A percentile compares a stretch with the other conserved stretches of the same genome.
Conservation (phyloP, 306 rosid species). For the Parietaria judaica region DNA sequence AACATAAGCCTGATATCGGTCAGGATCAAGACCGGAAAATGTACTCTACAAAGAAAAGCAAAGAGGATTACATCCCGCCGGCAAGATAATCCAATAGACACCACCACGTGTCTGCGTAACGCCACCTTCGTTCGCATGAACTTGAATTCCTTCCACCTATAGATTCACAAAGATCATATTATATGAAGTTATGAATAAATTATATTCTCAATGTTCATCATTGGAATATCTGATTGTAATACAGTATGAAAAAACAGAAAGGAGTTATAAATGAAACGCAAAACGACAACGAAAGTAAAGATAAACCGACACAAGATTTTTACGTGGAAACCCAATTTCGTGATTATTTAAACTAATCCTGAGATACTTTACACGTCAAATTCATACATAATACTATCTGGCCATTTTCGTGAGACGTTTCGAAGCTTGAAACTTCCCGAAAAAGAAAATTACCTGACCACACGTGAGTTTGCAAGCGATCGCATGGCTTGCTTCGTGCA, state of each 20-base stretch:
- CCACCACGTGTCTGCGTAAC: conserved; percentile 90
- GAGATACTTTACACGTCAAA: no score
- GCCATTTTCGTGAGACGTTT: no score
- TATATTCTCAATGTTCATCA: conserved; percentile 7
- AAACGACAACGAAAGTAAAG: background rate
- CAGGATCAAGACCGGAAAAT: background rate
- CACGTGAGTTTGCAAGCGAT: conserved; percentile 92
- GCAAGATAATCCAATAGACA: conserved; percentile 81
- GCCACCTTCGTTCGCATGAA: conserved; percentile 90
- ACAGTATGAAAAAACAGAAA: background rate
- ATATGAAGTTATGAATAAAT: no score
- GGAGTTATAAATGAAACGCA: background rate
- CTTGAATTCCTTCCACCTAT: conserved; percentile 91
- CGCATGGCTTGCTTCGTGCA: conserved; percentile 94
- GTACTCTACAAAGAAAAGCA: conserved; percentile 17
- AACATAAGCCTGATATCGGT: conserved; percentile 4
- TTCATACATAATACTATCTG: no score
- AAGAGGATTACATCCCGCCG: conserved; percentile 88
- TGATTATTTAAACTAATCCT: no score
- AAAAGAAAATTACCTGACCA: conserved; percentile 44
- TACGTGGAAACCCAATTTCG: no score
- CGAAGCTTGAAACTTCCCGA: no score
- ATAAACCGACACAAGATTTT: no score
- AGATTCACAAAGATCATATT: conserved; percentile 22
- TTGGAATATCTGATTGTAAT: background rate